A percentile compares a stretch with the other conserved stretches of the same genome.
These are phyloP conservation scores for Pseudogymnoascus sp. DNA, from an alignment of 2,329 filamentous ascomycete species.

Conservation along the genomic window DNA sequence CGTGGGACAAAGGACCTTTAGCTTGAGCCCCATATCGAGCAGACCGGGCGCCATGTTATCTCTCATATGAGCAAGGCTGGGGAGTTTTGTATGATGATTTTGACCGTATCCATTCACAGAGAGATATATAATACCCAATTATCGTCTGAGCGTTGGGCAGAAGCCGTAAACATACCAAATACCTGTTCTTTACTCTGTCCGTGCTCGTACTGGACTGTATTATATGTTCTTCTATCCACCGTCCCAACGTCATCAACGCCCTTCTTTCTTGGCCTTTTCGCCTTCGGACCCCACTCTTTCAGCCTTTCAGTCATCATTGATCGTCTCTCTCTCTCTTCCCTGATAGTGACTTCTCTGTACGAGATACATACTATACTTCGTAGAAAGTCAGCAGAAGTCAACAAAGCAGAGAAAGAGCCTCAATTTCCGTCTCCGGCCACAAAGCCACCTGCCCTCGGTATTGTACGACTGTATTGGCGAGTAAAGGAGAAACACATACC, in stretches of 20 bases:
- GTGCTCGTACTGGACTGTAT: not conserved
- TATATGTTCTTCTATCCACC: not conserved
- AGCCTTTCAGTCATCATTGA: not conserved
- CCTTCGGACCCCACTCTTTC: not conserved
- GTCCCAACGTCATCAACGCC: not conserved
- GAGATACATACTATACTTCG: no score
- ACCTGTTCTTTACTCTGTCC: not conserved
- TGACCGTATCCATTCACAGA: no score
- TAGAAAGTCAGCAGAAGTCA: no score
- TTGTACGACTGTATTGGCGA: not conserved
- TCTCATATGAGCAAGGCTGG: not conserved
- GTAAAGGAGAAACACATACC: not conserved
- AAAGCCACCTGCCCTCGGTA: not conserved
- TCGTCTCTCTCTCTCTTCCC: not conserved
- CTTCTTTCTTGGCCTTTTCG: not conserved
- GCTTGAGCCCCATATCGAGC: not conserved
- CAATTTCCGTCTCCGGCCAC: not conserved
- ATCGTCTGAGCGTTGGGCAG: no score
- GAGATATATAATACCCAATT: not conserved
- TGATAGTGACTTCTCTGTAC: no score
- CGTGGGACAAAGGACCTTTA: not conserved
- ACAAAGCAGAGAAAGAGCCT: not conserved
- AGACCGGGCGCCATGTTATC: not conserved
- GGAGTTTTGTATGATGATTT: no score
- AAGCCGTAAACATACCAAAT: no score